Evolutionary conservation across 2,329 filamentous ascomycete species (phyloP).

Genomic region (Hypomyces rosellus): DNA sequence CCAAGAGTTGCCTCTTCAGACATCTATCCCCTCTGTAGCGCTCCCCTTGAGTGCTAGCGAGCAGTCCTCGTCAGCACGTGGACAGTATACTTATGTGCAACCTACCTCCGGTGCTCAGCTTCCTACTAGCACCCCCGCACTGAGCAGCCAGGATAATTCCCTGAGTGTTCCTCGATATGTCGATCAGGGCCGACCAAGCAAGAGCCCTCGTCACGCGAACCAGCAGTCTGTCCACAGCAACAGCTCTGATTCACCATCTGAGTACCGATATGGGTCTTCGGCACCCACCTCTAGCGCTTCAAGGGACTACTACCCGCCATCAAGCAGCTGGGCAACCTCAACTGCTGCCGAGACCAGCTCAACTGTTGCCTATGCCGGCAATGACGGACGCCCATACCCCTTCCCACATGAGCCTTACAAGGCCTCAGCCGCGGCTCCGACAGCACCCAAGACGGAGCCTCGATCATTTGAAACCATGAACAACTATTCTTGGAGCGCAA

Average conservation of each 20-base stretch:
- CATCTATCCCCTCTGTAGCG: slow-evolving; percentile 49
- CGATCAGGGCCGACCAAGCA: slow-evolving; percentile 49
- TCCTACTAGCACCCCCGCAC: slow-evolving; percentile 31
- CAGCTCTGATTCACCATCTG: slow-evolving; percentile 41
- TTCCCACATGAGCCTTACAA: slow-evolving; percentile 45
- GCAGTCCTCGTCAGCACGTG: slow-evolving; percentile 39
- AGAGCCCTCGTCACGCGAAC: slow-evolving; percentile 49
- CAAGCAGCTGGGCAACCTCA: slow-evolving; percentile 47
- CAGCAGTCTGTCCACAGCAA: slow-evolving; percentile 49
- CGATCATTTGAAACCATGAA: slow-evolving; percentile 44
- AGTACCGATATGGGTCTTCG: slow-evolving; percentile 50
- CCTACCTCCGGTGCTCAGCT: slow-evolving; percentile 45
- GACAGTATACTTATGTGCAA: slow-evolving; percentile 50
- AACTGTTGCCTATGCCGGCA: slow-evolving; percentile 38
- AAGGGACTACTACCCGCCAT: slow-evolving; percentile 49
- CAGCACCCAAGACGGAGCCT: slow-evolving; percentile 29
- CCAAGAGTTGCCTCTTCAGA: slow-evolving; percentile 47
- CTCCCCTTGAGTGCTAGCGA: slow-evolving; percentile 45
- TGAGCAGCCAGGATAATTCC: slow-evolving; percentile 36
- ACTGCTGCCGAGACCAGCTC: slow-evolving; percentile 41
- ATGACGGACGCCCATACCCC: slow-evolving; percentile 42
- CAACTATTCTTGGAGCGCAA: slow-evolving; percentile 53
- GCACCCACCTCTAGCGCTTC: slow-evolving; percentile 22
- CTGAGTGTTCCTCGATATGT: slow-evolving; percentile 53
- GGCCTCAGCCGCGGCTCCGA: slow-evolving; percentile 18